phyloP scores from a whole-genome alignment of 2,329 filamentous ascomycete species.

The Cladophialophora immunda region DNA sequence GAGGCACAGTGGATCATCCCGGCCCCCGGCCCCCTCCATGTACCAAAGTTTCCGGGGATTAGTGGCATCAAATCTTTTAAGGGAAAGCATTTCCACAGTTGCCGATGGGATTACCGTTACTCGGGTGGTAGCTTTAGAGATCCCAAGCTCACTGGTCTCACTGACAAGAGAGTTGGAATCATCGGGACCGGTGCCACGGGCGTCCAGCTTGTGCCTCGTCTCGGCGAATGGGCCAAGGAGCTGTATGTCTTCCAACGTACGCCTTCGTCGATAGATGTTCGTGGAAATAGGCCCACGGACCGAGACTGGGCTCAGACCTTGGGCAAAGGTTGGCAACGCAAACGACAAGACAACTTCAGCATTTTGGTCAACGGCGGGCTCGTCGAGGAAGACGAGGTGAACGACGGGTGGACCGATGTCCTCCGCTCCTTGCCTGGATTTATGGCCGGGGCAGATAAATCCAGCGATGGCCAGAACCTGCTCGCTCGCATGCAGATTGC shows the following conservation, averaged over 20 bases:
- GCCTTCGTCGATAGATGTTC: constrained; percentile 51
- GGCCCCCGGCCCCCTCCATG: not conserved
- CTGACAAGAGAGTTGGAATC: constrained; percentile 32
- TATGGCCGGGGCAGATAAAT: not conserved
- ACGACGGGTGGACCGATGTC: constrained; percentile 42
- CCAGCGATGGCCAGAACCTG: not conserved
- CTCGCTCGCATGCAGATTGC: constrained; percentile 9
- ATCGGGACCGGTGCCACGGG: constrained; percentile 36
- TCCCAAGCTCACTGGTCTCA: constrained; percentile 49
- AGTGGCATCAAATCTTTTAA: not conserved
- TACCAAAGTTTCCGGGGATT: not conserved
- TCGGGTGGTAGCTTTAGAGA: constrained; percentile 48
- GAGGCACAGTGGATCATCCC: constrained; percentile 35
- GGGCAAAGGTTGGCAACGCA: constrained; percentile 43
- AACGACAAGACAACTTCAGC: constrained; percentile 44
- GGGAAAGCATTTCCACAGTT: constrained; percentile 4
- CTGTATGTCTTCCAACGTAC: constrained; percentile 41
- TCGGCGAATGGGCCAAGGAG: constrained; percentile 54
- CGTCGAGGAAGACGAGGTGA: constrained; percentile 40
- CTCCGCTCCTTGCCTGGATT: not conserved
- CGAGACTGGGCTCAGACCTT: constrained; percentile 18
- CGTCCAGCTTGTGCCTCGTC: constrained; percentile 31
- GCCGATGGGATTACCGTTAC: constrained; percentile 29
- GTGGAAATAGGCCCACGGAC: constrained; percentile 30
- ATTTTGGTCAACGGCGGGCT: constrained; percentile 30